Conservation (phyloP, 1,139 yeast species). For the Protomyces pachydermus region DNA sequence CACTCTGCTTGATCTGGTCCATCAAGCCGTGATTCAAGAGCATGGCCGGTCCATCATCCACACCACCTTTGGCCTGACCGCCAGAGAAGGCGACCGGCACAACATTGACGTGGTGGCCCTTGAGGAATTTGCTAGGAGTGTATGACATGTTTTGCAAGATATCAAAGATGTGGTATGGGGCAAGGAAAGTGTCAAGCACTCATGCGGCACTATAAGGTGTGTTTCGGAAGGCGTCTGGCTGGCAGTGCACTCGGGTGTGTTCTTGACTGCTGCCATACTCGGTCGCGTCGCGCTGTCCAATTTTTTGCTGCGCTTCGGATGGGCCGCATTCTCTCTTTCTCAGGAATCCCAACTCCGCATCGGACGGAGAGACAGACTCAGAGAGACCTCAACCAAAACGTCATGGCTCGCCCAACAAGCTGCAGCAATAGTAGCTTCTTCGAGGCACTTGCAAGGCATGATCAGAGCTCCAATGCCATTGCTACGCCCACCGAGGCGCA, state of each 20-base stretch:
- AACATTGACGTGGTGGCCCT: conserved; percentile 29
- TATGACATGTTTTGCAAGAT: background rate
- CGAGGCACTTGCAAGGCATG: background rate
- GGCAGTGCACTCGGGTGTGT: no score
- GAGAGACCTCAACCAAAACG: background rate
- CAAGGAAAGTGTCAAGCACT: no score
- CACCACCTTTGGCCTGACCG: conserved; percentile 94
- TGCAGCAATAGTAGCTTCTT: background rate
- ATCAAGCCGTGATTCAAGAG: conserved; percentile 67
- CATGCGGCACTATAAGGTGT: no score
- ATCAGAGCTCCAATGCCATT: background rate
- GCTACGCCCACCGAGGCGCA: background rate
- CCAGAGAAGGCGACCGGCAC: conserved; percentile 44
- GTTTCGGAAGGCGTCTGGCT: no score
- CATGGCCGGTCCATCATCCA: conserved; percentile 86
- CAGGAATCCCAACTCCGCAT: no score
- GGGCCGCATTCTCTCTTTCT: no score
- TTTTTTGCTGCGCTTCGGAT: no score
- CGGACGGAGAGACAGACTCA: no score
- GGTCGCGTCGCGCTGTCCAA: no score
- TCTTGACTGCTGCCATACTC: no score
- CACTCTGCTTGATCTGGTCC: conserved; percentile 57
- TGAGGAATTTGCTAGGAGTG: conserved; percentile 30
- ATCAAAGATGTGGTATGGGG: background rate
- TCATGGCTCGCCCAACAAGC: background rate